Evolutionary conservation across 2,329 filamentous ascomycete species (phyloP), one percentile per base, ranked within the genome.

Genomic region (Apiospora rasikravindrae): DNA sequence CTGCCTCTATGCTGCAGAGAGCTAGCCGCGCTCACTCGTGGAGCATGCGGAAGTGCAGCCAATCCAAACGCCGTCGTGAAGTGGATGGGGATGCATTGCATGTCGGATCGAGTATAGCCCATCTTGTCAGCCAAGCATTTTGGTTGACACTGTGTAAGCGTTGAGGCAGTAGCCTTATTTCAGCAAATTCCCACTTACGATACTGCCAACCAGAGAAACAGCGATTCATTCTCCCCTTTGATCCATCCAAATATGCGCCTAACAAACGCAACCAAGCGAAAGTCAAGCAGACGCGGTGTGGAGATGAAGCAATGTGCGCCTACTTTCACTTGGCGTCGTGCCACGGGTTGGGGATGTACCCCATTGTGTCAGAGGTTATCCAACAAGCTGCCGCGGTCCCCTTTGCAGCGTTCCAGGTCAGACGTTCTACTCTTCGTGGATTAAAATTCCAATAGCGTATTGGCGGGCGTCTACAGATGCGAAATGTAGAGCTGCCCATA

Each of bases 381-480:
- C 75, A 78, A 67, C 76, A 78, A 69, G 77, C 75, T 33, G 68
- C 74, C 45, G 74, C 72, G 22, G 47, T 66, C 49, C 77, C 70
- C 49, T 78, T 69, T 51, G 75, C 70, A 37, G 74, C 77, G 51
- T 79, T 74, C 78, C 78, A 80, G 61, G 44, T 74, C 69, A 80
- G 79, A 29, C 76, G 74, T 68, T 80, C 78, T 45, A 80, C 77
- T 40, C 77, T 75, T 29, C 78, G 76, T 3, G 78, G 77, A 7
- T 61, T 71, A 61, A 80, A 80, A n/a, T 79, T 76, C 79, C 79
- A 80, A 70, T 80, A 81, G 14, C 79, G 74, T 22, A 80, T 64
- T 26, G 73, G 72, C 19, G 77, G 74, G 16, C 78, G 77, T 6
- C 79, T 76, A 26, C 75, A 74, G 57, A 81, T 68, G 16, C 69